Evolutionary conservation across 2,329 filamentous ascomycete genomes (phyloP), one percentile per base, ranked within the genome.

Genomic region (Pseudocercospora eumusae): DNA sequence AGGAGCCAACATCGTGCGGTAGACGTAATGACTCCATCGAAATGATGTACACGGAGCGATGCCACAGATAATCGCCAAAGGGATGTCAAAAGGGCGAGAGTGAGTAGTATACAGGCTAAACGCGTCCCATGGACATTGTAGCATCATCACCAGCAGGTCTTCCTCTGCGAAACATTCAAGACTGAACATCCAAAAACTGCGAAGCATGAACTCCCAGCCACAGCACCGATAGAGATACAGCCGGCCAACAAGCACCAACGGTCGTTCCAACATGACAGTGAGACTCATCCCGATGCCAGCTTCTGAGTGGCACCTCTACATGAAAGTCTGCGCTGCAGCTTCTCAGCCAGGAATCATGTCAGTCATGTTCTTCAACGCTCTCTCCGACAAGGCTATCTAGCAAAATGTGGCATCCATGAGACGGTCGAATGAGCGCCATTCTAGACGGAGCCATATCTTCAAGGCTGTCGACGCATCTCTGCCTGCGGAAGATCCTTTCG

Each of bases 391-490:
- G 13, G 64, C 61, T 33, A 60, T 62, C 27, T 52, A 60, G 20
- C 60, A 62, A 56, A 56, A 36, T 54, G 49, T 59, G 21, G 58
- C 58, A 20, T 54, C 50, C 13, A 56, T 57, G 44, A 57, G 57
- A 28, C 64, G 62, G 9, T 52, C 42, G 2, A 64, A 58, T 52
- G 62, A 59, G 21, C 62, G 64, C 44, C 52, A 66, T 52, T 68
- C 69, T 1, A 66, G 65, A 1, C 64, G 55, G 36, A 57, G 59
- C 13, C 61, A 63, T 23, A 56, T 67, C 42, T 64, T 68, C 57
- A 72, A 74, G 62, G 68, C 71, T 44, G 49, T 74, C 40, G 72
- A 75, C 60, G 67, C 68, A 0, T 66, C 67, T 53, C 65, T 73
- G 0, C 70, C 71, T 2, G 60, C 61, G 6, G 50, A 64, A n/a